Conservation (phyloP, 2,329 filamentous ascomycete species). For the Aureobasidium zeae region DNA sequence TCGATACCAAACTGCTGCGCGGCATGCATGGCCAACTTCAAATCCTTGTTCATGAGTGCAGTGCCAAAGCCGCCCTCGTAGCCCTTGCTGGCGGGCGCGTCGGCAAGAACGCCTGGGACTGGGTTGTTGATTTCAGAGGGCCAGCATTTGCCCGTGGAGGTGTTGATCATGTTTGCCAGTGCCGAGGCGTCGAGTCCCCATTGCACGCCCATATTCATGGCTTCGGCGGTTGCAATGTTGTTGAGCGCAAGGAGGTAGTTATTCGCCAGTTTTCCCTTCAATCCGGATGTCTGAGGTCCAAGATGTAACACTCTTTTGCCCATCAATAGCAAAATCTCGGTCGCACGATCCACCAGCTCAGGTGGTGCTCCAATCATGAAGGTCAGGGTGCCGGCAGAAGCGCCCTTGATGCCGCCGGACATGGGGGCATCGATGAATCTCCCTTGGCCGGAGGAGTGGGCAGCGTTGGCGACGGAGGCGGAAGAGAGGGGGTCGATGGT, state of each 20-base stretch:
- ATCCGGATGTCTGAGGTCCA: constrained; percentile 71
- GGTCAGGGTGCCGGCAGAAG: constrained; percentile 74
- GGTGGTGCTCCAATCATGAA: constrained; percentile 82
- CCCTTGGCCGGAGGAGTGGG: constrained; percentile 58
- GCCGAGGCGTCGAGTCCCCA: constrained; percentile 56
- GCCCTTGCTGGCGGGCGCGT: constrained; percentile 63
- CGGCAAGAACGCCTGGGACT: constrained; percentile 71
- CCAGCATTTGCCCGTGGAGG: constrained; percentile 92
- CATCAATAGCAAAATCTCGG: constrained; percentile 67
- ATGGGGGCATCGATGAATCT: constrained; percentile 91
- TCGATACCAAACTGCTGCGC: constrained; percentile 36
- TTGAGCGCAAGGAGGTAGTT: constrained; percentile 93
- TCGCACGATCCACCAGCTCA: constrained; percentile 53
- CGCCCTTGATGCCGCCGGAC: constrained; percentile 91
- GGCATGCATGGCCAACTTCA: constrained; percentile 41
- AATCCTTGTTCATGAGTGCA: constrained; percentile 42
- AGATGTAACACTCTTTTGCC: constrained; percentile 79
- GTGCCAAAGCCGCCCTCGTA: constrained; percentile 49
- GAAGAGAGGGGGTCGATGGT: constrained; percentile 91
- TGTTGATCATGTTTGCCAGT: constrained; percentile 80
- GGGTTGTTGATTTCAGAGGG: constrained; percentile 94
- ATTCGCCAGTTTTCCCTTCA: constrained; percentile 90
- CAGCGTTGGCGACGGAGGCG: constrained; percentile 61
- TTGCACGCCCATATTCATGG: constrained; percentile 55
- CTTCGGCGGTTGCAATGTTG: constrained; percentile 66